Evolutionary conservation across 1,284 basidiomycete genomes (phyloP).

Genomic region (Heterobasidion annosum): DNA sequence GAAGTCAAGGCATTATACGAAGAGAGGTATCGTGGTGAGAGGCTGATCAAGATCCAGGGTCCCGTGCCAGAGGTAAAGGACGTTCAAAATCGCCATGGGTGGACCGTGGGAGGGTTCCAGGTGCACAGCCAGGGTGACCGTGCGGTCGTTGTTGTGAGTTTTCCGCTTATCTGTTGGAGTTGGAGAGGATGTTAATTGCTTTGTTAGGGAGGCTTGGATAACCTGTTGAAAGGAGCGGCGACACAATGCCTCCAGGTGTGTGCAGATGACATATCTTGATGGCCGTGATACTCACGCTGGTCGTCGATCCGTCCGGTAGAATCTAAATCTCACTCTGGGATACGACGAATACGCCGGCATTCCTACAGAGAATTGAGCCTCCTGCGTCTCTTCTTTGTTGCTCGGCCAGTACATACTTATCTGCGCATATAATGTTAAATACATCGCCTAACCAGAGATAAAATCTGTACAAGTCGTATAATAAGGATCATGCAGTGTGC

Average conservation of each 20-base stretch:
- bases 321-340: constrained; percentile 91
- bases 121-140: constrained; percentile 84
- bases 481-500: background rate
- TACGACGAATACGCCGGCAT: constrained; percentile 90
- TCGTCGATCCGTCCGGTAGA: constrained; percentile 36
- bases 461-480: background rate
- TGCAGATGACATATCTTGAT: background rate
- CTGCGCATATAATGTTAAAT: background rate
- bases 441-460: background rate
- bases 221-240: constrained; percentile 94
- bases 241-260: constrained; percentile 92
- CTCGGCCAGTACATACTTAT: background rate
- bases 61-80: constrained; percentile 75
- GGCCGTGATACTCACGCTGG: background rate
- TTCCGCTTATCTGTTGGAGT: constrained; percentile 5
- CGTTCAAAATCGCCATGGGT: constrained; percentile 78
- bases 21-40: constrained; percentile 72
- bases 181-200: constrained; percentile 1
- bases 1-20: constrained; percentile 75
- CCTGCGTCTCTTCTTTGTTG: background rate
- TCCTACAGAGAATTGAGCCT: constrained; percentile 21
- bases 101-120: constrained; percentile 90
- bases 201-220: constrained; percentile 81
- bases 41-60: constrained; percentile 58
- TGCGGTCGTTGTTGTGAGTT: constrained; percentile 82